Evolutionary conservation across 2,329 filamentous ascomycete genomes (phyloP).

Genomic region (Penicillium sp.): DNA sequence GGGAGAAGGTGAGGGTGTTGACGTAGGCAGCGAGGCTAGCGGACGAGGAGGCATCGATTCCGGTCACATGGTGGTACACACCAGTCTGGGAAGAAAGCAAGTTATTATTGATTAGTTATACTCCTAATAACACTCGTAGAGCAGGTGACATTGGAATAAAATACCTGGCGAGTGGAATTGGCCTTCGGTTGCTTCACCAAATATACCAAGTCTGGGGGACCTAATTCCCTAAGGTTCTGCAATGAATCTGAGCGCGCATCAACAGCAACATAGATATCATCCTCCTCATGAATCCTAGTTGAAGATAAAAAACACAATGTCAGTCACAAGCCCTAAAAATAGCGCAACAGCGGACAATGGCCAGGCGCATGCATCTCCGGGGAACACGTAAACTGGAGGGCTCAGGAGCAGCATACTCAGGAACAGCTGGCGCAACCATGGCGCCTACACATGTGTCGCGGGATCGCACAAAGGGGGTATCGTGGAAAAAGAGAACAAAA

Average conservation of each 20-base stretch:
- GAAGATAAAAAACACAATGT: constrained; percentile 20
- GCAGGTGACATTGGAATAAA: neutral
- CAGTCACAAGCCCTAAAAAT: constrained; percentile 17
- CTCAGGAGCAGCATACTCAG: constrained; percentile 62
- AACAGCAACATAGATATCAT: constrained; percentile 81
- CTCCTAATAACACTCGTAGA: neutral
- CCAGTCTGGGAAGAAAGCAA: constrained; percentile 64
- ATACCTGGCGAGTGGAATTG: constrained; percentile 61
- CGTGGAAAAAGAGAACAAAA: neutral
- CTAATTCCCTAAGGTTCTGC: constrained; percentile 83
- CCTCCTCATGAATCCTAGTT: constrained; percentile 85
- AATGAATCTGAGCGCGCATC: constrained; percentile 91
- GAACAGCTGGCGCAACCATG: constrained; percentile 76
- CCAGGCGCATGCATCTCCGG: constrained; percentile 26
- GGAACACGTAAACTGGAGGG: constrained; percentile 34
- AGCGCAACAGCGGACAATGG: constrained; percentile 18
- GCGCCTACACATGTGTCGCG: constrained; percentile 39
- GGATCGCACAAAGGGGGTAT: constrained; percentile 9
- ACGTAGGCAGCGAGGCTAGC: constrained; percentile 97
- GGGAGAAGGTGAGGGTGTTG: constrained; percentile 92
- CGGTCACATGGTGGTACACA: constrained; percentile 97
- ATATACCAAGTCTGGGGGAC: constrained; percentile 93
- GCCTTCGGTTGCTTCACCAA: constrained; percentile 77
- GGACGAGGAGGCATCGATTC: constrained; percentile 95
- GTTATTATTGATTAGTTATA: neutral